Base-by-base conservation (phyloP, 495 filamentous ascomycete genomes). In the Penicillium bialowiezense region DNA sequence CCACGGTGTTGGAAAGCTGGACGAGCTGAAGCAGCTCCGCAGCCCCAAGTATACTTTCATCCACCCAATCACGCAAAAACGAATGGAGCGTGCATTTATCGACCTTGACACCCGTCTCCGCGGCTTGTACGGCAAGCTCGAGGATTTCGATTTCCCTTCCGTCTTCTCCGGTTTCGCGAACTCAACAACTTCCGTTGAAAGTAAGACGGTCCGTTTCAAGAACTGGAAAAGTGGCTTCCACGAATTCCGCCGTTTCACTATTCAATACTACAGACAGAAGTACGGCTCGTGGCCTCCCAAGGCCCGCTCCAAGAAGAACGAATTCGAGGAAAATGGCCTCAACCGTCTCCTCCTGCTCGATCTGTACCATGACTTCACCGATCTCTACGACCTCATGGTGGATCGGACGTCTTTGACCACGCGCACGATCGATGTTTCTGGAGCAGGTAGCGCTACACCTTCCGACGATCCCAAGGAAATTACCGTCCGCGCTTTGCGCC, bases 251-350 rank as follows among this genome's bases (percentile, higher is more conserved):
- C 85, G 82, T 46, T 86, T 87, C 52, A 77, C 87, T 13, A 73
- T 96, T 41, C 72, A 74, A 41, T 88, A 89, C 68, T 95, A 93
- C 67, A 90, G 90, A 59, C 68, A 82, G 39, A 79, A 82, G 41
- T 95, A 95, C 61, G 95, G 95, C 32, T 84, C 86, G 42, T 98
- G 93, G 93, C 91, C 95, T 15, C 93, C 95, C 29, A 93, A 91
- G 63, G 90, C 90, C 0, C 81, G 76, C 41, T 90, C 83, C 32
- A 97, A 96, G 75, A 96, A 96, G 75, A 96, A 96, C 59, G 78
- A 85, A 9, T 93, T 95, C 38, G 86, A 87, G 14, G 89, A 89
- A 54, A 81, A 70, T 51, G 93, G 93, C 4, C 75, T 98, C 32
- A 97, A 96, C 62, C 81, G 93, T 4, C 70, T 88, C 41, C 85